Base-by-base conservation (phyloP, 1,284 basidiomycete species). In the Trametes hirsuta region DNA sequence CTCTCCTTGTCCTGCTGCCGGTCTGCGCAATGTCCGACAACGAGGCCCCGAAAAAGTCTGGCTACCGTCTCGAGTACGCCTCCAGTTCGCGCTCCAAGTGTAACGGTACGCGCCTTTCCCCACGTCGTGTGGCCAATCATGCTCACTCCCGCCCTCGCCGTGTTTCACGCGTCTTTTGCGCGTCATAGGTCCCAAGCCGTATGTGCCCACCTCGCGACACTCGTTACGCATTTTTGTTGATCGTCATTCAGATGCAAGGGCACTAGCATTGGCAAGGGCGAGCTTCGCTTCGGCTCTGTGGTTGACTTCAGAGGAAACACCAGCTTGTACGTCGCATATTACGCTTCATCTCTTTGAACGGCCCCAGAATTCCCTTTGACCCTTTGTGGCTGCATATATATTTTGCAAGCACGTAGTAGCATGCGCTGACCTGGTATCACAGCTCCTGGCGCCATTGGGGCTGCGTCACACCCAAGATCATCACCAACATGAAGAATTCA, bases 371-470 rank as follows among this genome's bases (percentile, higher is more conserved):
- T 34, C n/a, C 34, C 24, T 25, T 5, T 21, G 6, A 6, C 34
- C 14, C 22, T 6, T 10, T 6, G 30, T 30, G 30, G 30, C 2
- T n/a, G 11, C 21, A 14, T 22, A 4, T 14, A 24, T 8, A 21
- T 12, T 15, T 25, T 4, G 11, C 35, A 12, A 4, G 15, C 34
- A 15, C 18, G 22, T 15, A 10, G 15, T 24, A 3, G 10, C 24
- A 30, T 8, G 34, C 6, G 15, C 53, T 56, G 40, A 57, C 37
- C n/a, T 14, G 35, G 9, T 36, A 52, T 25, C 55, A 49, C 47
- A 93, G 91, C 66, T 71, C 77, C 47, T 93, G 88, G 88, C 84
- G 90, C 65, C 93, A 95, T 71, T 94, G 89, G 88, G 89, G 90
- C 58, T 96, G 94, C 66, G 81, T 84, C 6, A 93, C 93, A 0